Evolutionary conservation across 164 flowering plant species (phyloP).

Genomic region (Nymphaea colorata): DNA sequence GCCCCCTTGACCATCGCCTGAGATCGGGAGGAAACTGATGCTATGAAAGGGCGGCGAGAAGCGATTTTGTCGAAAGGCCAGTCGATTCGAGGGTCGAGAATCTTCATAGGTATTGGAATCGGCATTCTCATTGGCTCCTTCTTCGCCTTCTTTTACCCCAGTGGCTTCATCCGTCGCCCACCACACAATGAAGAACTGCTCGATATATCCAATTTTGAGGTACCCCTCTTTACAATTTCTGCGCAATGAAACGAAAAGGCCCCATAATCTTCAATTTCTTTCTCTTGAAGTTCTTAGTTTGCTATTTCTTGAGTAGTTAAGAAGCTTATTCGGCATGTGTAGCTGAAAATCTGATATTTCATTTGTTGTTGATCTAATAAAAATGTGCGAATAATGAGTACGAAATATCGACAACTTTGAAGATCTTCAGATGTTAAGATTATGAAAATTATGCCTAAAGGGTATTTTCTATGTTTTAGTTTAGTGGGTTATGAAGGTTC

Average conservation of each 20-base stretch:
- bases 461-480: too few species aligned
- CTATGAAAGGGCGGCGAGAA: conserved; percentile 58
- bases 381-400: too few species aligned
- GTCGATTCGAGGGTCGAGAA: conserved; percentile 37
- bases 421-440: too few species aligned
- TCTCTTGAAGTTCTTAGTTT: too few species aligned
- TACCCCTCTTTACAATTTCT: background rate
- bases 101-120: conserved; percentile 42
- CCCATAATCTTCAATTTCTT: too few species aligned
- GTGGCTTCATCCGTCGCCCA: conserved; percentile 42
- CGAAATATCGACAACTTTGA: too few species aligned
- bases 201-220: background rate
- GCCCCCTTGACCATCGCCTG: background rate
- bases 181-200: conserved; percentile 4
- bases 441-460: too few species aligned
- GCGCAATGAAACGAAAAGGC: background rate
- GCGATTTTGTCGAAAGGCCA: conserved; percentile 26
- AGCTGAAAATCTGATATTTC: too few species aligned
- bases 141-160: conserved; percentile 59
- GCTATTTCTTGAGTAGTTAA: too few species aligned
- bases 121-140: conserved; percentile 67
- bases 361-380: too few species aligned
- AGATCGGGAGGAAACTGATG: background rate
- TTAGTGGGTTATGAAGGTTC: too few species aligned
- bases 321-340: too few species aligned